Base-by-base conservation (phyloP, 345 rosid genomes). In the Pistacia atlantica region DNA sequence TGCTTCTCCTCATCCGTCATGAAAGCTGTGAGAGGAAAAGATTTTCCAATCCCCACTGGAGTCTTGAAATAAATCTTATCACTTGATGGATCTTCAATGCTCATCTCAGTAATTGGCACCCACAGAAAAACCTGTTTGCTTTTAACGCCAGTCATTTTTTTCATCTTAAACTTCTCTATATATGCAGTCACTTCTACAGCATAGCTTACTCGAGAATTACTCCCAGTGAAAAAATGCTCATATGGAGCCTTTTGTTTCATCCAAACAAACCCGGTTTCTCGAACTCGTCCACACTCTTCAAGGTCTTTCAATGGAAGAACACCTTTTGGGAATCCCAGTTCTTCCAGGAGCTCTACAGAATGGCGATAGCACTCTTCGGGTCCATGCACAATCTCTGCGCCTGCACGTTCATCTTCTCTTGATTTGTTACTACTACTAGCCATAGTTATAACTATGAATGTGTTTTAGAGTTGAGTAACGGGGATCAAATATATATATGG, bases 81-180 rank as follows among this genome's bases (percentile, higher is more conserved):
- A 74, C 84, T 74, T 5, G 84, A 25, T 4, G 90, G 83, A 12
- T 92, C 82, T 1, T 89, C 92, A 38, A 90, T 81, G 78, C 86
- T 83, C 98, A 95, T 95, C 85, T 95, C 99, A 35, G 77, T 56
- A 12, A 95, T 86, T 0, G 99, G 93, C 45, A 95, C 98, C 99
- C 99, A 95, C 75, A 93, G 9, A 58, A 95, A 84, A 83, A 91
- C 76, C 82, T 93, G 98, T 81, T 80, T 92, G 87, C 97, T 93
- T 89, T 93, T 93, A 71, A 95, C 76, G 45, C 99, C 99, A 2
- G 90, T 95, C 95, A 95, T 92, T 80, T 83, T 93, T 88, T 90
- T 95, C 98, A 93, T 95, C 89, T 75, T 92, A 56, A 78, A 72
- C 84, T 86, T 89, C 75, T 93, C 99, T 37, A 93, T 89, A 38